Conservation (phyloP, 106 monocot genomes). For the Dioscorea dumetorum region DNA sequence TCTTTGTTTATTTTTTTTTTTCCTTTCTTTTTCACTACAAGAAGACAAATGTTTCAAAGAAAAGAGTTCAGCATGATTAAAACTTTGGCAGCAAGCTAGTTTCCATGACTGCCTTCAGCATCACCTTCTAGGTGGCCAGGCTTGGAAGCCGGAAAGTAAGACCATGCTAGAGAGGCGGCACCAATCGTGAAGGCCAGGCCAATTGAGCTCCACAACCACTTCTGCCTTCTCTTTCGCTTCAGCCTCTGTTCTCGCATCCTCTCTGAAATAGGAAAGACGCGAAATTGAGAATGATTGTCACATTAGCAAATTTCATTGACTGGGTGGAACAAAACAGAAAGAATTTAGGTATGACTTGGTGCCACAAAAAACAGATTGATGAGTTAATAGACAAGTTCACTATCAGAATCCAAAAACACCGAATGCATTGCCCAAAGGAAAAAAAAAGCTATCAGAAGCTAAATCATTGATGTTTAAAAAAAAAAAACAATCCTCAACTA, state of each 20-base stretch:
- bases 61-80: too few relatives aligned
- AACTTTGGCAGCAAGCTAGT: not conserved
- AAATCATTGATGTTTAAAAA: too few relatives aligned
- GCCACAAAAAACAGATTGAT: not conserved
- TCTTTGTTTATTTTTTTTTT: too few relatives aligned
- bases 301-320: too few relatives aligned
- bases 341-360: not conserved
- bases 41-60: too few relatives aligned
- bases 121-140: constrained; percentile 1
- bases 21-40: too few relatives aligned
- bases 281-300: not conserved
- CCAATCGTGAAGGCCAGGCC: constrained; percentile 31
- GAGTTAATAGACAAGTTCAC: not conserved
- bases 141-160: constrained; percentile 21
- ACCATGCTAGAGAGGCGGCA: constrained; percentile 31
- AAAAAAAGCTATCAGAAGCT: too few relatives aligned
- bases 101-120: not conserved
- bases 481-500: too few relatives aligned
- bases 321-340: not conserved
- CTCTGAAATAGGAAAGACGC: constrained; percentile 8
- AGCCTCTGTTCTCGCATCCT: constrained; percentile 23
- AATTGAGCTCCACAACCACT: constrained; percentile 34
- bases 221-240: constrained; percentile 24
- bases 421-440: too few relatives aligned
- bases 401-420: too few relatives aligned